These are phyloP conservation scores for Beauveria pseudobassiana DNA, from an alignment of 2,329 filamentous ascomycete genomes.

Conservation along the genomic window DNA sequence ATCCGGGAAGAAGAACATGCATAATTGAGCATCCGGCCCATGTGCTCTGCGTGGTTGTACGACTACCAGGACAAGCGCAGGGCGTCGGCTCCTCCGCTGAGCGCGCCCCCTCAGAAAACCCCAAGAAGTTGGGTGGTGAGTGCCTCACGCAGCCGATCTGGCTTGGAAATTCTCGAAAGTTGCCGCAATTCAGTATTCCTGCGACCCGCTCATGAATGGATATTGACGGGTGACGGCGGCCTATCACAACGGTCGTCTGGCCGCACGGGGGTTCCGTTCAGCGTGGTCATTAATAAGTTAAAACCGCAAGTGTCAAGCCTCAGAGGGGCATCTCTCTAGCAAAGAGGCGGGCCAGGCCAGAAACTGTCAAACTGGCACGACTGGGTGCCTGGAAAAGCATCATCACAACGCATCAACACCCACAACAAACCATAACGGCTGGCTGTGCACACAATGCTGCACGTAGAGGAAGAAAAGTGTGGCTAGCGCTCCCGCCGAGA, in stretches of 20 bases:
- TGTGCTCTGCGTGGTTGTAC: neutral
- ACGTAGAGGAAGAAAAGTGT: neutral
- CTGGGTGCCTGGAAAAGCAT: too few relatives aligned
- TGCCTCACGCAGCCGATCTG: neutral
- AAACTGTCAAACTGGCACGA: too few relatives aligned
- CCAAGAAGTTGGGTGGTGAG: neutral
- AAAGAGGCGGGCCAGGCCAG: too few relatives aligned
- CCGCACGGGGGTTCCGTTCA: constrained; percentile 1
- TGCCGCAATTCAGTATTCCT: too few relatives aligned
- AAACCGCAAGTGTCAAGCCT: neutral
- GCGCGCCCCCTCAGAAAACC: neutral
- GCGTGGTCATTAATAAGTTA: neutral
- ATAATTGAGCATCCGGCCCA: neutral
- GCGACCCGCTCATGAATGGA: neutral
- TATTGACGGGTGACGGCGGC: neutral
- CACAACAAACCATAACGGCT: too few relatives aligned
- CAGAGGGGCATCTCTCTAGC: neutral
- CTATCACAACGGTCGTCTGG: neutral
- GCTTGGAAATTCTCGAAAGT: neutral
- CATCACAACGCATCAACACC: too few relatives aligned
- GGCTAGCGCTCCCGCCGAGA: neutral
- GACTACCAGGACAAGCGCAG: neutral
- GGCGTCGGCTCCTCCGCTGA: neutral
- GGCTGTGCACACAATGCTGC: too few relatives aligned
- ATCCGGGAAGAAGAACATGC: neutral